A percentile compares a stretch with the other conserved stretches of the same genome.
Evolutionary conservation across 2,329 filamentous ascomycete species (phyloP).

Genomic region (Thyridium curvatum): DNA sequence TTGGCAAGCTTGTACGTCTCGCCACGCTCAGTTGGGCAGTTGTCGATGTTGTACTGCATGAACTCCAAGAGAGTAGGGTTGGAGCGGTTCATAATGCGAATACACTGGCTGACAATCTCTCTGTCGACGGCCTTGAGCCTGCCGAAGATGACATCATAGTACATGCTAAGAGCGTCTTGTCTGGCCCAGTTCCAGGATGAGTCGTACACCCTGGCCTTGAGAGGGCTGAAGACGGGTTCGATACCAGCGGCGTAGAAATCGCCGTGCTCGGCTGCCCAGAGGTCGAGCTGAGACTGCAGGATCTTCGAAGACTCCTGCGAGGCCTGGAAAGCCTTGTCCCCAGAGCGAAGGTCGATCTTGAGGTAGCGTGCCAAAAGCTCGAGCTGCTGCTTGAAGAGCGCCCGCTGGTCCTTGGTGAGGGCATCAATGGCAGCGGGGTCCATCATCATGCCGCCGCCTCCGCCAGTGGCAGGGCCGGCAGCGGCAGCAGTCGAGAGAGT

Average conservation of each 20-base stretch:
- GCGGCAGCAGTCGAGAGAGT: constrained; percentile 72
- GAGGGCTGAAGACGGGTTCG: constrained; percentile 83
- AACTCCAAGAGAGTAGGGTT: constrained; percentile 94
- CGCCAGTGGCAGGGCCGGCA: constrained; percentile 64
- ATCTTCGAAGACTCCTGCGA: constrained; percentile 81
- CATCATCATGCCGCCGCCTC: constrained; percentile 95
- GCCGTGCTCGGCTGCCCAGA: constrained; percentile 93
- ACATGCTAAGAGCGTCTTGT: constrained; percentile 96
- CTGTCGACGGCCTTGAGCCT: constrained; percentile 88
- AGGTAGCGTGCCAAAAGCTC: constrained; percentile 93
- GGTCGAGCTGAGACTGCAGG: constrained; percentile 85
- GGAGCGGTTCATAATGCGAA: constrained; percentile 98
- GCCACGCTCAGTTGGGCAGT: constrained; percentile 92
- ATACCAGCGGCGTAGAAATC: constrained; percentile 95
- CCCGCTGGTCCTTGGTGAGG: constrained; percentile 91
- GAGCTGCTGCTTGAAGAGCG: constrained; percentile 96
- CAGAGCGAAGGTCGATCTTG: constrained; percentile 94
- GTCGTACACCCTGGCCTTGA: constrained; percentile 95
- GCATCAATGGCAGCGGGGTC: constrained; percentile 95
- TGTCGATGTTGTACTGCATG: constrained; percentile 99
- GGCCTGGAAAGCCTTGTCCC: constrained; percentile 85
- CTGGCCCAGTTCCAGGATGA: constrained; percentile 99
- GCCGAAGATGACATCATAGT: constrained; percentile 98
- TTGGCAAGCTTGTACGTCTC: constrained; percentile 99
- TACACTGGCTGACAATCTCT: constrained; percentile 97